Base-by-base conservation (phyloP, 2,329 filamentous ascomycete genomes). In the Domatiomyces catenatus region DNA sequence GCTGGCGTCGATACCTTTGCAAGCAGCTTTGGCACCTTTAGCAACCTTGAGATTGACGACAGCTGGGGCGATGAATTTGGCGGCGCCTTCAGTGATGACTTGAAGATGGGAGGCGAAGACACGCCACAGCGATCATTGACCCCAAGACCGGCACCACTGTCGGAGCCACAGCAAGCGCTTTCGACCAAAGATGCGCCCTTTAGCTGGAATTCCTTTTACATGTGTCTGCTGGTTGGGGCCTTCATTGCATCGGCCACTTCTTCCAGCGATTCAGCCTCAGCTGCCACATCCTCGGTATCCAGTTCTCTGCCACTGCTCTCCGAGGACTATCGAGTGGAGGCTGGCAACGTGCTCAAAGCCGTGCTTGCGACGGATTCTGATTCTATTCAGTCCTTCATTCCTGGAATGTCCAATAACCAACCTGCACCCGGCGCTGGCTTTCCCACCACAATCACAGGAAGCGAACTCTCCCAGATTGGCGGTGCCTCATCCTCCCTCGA, bases 191-290 rank as follows among this genome's bases (percentile, higher is more conserved):
- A 86, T 59, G 85, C 89, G 61, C 86, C 87, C 48, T 71, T 71
- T 62, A 71, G 69, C 62, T 72, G 69, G 69, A 71, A 72, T 79
- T 86, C 61, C 71, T 96, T 61, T 75, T 96, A 66, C 83, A 94
- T 95, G 87, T 84, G 95, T 59, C 84, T 98, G 63, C 83, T 98
- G 50, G 89, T 94, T 57, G 92, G 92, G 64, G 92, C 92, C 49
- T 94, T 95, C 64, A 88, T 96, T 60, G 84, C 92, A 55, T 95
- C 90, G 28, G 74, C 81, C 18, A 71, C 76, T n/a, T 60, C 68
- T 3, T 59, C 67, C 43, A 79, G 81, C 42, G 79, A 80, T 58
- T 81, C 93, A 59, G 84, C 90, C 51, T 84, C 90, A 60, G 80
- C 92, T 51, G 83, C 85, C 53, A 92, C 46, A 17, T 47, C 46